Conservation (phyloP, 2,329 filamentous ascomycete species). For the Diaporthe helianthi region DNA sequence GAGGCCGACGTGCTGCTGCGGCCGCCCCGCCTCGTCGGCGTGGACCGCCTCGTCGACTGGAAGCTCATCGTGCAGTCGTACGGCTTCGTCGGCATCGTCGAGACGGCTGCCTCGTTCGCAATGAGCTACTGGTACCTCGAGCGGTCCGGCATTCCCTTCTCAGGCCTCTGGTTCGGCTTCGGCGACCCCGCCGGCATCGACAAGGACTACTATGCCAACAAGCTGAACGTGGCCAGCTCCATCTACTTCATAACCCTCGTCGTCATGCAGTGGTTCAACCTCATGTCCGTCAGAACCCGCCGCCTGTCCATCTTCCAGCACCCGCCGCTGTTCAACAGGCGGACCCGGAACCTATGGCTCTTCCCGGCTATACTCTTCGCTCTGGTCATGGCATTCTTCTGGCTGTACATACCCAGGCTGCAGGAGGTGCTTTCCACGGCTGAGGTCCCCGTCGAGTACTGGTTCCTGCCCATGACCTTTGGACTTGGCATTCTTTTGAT, state of each 20-base stretch:
- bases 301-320: constrained; percentile 75
- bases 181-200: constrained; percentile 60
- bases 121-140: constrained; percentile 73
- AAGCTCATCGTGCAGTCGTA: constrained; percentile 77
- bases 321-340: constrained; percentile 69
- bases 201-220: constrained; percentile 59
- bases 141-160: constrained; percentile 69
- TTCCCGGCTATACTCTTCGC: constrained; percentile 76
- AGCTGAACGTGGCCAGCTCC: constrained; percentile 70
- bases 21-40: constrained; percentile 71
- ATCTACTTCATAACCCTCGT: constrained; percentile 85
- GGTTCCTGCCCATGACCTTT: constrained; percentile 78
- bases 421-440: constrained; percentile 68
- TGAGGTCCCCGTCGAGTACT: constrained; percentile 73
- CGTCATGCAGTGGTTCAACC: constrained; percentile 82
- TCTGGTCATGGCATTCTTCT: constrained; percentile 73
- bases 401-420: constrained; percentile 71
- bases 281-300: constrained; percentile 72
- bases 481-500: constrained; percentile 68
- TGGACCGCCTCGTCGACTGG: constrained; percentile 76
- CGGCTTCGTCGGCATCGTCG: constrained; percentile 70
- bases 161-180: constrained; percentile 71
- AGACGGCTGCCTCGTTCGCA: constrained; percentile 66
- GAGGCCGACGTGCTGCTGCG: constrained; percentile 78
- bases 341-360: constrained; percentile 71